These are phyloP conservation scores for Curvularia eragrostidis DNA, from an alignment of 2,329 filamentous ascomycete genomes.

Conservation along the genomic window DNA sequence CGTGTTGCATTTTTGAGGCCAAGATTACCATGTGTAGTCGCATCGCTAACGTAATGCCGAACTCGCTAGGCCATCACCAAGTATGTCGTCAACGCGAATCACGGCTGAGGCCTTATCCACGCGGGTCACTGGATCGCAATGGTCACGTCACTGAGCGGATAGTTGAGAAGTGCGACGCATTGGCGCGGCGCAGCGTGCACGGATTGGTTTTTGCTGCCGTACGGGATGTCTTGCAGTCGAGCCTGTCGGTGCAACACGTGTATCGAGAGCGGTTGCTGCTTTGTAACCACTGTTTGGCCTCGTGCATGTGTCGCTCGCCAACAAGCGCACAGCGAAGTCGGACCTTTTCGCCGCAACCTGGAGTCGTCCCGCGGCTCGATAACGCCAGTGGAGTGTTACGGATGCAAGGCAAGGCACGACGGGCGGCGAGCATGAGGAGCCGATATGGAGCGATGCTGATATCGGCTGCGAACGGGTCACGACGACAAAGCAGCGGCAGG, in stretches of 20 bases:
- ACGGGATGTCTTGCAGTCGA: constrained; percentile 16
- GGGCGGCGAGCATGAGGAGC: constrained; percentile 24
- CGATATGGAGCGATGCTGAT: constrained; percentile 16
- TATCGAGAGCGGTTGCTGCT: constrained; percentile 8
- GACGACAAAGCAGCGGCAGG: neutral
- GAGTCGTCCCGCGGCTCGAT: constrained; percentile 36
- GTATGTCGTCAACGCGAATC: constrained; percentile 50
- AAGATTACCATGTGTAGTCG: constrained; percentile 23
- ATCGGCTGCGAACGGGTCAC: constrained; percentile 40
- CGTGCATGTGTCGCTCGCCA: constrained; percentile 1
- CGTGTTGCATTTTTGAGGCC: constrained; percentile 32
- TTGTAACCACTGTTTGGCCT: neutral
- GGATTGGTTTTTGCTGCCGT: constrained; percentile 7
- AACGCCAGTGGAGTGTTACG: constrained; percentile 42
- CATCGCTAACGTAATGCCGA: constrained; percentile 22
- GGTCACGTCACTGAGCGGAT: constrained; percentile 12
- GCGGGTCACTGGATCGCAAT: constrained; percentile 16
- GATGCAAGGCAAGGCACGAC: constrained; percentile 36
- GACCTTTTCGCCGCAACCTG: constrained; percentile 27
- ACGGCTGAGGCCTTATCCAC: constrained; percentile 43
- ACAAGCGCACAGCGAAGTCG: constrained; percentile 34
- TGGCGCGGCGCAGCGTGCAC: neutral
- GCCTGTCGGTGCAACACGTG: constrained; percentile 22
- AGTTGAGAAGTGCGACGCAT: neutral
- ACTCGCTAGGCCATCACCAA: constrained; percentile 48